Evolutionary conservation across 2,329 filamentous ascomycete genomes (phyloP), one percentile per base, ranked within the genome.

Genomic region (Fusarium caatingaense): DNA sequence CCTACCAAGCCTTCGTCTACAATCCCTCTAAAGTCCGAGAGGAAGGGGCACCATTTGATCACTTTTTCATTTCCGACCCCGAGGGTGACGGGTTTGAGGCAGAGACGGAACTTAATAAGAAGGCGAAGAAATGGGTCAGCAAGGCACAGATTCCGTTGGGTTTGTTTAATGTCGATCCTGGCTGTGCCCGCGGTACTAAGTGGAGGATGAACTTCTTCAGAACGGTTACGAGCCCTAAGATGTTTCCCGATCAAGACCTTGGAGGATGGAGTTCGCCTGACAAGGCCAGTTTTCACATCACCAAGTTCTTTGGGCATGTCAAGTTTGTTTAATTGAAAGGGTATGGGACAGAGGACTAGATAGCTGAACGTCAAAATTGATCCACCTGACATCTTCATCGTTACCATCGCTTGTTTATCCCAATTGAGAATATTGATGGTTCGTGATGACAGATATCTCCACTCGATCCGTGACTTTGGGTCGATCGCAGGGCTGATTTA

Each of bases 151-250:
- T 86, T 41, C 84, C 84, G 0, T 75, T 86, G n/a, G 83, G 79
- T 5, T 75, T 86, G 11, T 86, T 86, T 77, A 85, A 85, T 58
- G 81, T 86, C 27, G 81, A 85, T 57, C 62, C 75, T 6, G 82
- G 82, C 42, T 62, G 74, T 66, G 83, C 82, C 3, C 74, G 77
- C 64, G 82, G 82, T 23, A 85, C 83, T 1, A 56, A 77, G 64
- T 86, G 84, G 84, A 78, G 84, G 60, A 85, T 86, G 83, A 85
- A 86, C 72, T 86, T 86, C 67, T 84, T 86, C 75, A 79, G 84
- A 46, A 86, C 83, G 5, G 74, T 84, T 30, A 82, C 81, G 6
- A 78, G 79, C 27, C 79, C 80, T 1, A 74, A 77, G 2, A 84
- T 77, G 11, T 86, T 78, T 68, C 84, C 84, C 0, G 76, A 81